Evolutionary conservation across 2,329 filamentous ascomycete species (phyloP), one percentile per base, ranked within the genome.

Genomic region (Trichoderma pleuroti): DNA sequence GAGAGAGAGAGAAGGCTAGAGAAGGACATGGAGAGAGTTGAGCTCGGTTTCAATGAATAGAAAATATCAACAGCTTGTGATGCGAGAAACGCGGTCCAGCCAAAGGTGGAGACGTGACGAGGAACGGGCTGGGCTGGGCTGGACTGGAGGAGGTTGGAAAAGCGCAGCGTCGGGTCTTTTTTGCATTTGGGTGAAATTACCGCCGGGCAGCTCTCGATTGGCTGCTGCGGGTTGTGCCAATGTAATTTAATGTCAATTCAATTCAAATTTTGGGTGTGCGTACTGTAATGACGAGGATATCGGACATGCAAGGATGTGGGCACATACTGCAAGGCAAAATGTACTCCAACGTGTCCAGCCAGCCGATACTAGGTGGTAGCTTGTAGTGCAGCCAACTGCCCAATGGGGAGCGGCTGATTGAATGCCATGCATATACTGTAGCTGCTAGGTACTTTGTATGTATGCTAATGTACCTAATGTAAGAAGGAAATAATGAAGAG

Each of bases 71-170:
- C 57, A 32, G 69, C 46, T 71, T 56, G 69, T 62, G 26, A 62
- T 68, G 70, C 26, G 24, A 61, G 52, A 42, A 68, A 72, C 70
- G 70, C 70, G 70, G 67, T 70, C 54, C 67, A 63, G 49, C 34
- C 32, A 42, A 42, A 42, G 65, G 70, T 71, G 70, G 70, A 72
- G 70, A 72, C 70, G 70, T 72, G 70, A 70, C 67, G 52, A 57
- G n/a, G 30, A 59, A 12, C 42, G 54, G 68, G n/a, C n/a, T n/a
- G n/a, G n/a, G n/a, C n/a, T n/a, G n/a, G n/a, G n/a, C n/a, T n/a
- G n/a, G 28, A 59, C n/a, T 21, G 54, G 68, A 56, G 56, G 42
- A 68, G 70, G 63, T 62, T 70, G 62, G 68, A 70, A 39, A 60
- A 62, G 67, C 24, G 36, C 36, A 67, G 62, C 30, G 21, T 32